These are phyloP conservation scores for Boletus reticuloceps DNA, from an alignment of 768 basidiomycete species.

Conservation along the genomic window DNA sequence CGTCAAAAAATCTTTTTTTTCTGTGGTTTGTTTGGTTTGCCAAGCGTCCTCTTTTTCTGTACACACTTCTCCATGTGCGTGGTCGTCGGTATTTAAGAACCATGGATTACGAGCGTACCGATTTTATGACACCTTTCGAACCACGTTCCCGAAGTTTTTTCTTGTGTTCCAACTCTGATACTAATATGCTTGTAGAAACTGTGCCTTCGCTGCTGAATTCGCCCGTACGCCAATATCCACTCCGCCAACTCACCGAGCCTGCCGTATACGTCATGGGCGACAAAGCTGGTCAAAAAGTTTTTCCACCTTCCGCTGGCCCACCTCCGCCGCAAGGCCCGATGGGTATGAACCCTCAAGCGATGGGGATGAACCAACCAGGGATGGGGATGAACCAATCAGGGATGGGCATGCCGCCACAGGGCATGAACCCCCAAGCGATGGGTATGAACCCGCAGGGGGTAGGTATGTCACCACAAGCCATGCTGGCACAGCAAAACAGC, in stretches of 20 bases:
- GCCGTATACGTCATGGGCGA: conserved; percentile 70
- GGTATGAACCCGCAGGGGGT: conserved; percentile 24
- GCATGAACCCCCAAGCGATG: conserved; percentile 23
- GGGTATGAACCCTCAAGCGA: conserved; percentile 23
- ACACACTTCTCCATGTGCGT: not conserved
- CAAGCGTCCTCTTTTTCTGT: not conserved
- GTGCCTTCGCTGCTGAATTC: conserved; percentile 54
- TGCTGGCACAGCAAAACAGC: conserved; percentile 71
- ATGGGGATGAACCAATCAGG: conserved; percentile 24
- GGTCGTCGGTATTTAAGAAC: not conserved
- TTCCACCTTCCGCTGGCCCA: conserved; percentile 29
- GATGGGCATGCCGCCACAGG: conserved; percentile 25
- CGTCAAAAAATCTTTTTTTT: not conserved
- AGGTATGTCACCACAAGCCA: conserved; percentile 47
- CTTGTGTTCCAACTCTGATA: conserved; percentile 10
- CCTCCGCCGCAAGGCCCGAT: conserved; percentile 31
- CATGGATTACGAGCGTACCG: not conserved
- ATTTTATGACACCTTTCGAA: not conserved
- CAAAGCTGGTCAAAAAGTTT: conserved; percentile 68
- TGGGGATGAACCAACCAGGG: conserved; percentile 24
- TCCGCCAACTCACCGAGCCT: conserved; percentile 64
- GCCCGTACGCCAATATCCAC: conserved; percentile 69
- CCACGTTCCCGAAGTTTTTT: not conserved
- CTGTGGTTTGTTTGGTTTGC: not conserved
- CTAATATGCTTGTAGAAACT: conserved; percentile 46